A percentile compares a stretch with the other conserved stretches of the same genome.
These are phyloP conservation scores for Isoetes engelmannii DNA, from an alignment of 83 land plant genomes.

Conservation along the genomic window DNA sequence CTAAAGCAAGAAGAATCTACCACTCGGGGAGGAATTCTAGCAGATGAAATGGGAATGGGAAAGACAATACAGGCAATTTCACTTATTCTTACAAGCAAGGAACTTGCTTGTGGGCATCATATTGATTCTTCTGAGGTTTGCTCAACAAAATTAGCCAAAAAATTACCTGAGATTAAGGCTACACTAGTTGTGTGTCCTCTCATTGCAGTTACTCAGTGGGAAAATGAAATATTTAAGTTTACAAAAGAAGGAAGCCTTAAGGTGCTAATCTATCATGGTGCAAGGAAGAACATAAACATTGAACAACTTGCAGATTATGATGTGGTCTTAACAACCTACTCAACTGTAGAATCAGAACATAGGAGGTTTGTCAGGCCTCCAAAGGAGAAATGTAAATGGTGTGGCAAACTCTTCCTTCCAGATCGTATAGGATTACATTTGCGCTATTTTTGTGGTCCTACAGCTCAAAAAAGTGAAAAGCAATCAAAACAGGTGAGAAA, in stretches of 20 bases:
- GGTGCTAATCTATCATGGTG: slow-evolving; percentile 75
- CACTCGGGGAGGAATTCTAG: slow-evolving; percentile 71
- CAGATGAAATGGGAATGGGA: slow-evolving; percentile 99
- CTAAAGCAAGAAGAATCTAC: slow-evolving; percentile 59
- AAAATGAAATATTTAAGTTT: slow-evolving; percentile 58
- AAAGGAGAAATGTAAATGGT: slow-evolving; percentile 55
- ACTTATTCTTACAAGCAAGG: slow-evolving; percentile 50
- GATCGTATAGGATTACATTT: slow-evolving; percentile 41
- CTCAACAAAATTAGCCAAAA: slow-evolving; percentile 11
- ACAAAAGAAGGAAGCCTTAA: slow-evolving; percentile 54
- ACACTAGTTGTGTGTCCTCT: slow-evolving; percentile 89
- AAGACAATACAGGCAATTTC: slow-evolving; percentile 96
- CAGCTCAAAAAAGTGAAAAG: slow-evolving; percentile 56
- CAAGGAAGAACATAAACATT: slow-evolving; percentile 36
- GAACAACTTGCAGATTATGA: slow-evolving; percentile 55
- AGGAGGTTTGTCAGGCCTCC: slow-evolving; percentile 59
- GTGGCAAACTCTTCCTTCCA: slow-evolving; percentile 42
- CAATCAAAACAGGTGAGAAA: slow-evolving; percentile 66
- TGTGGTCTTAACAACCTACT: slow-evolving; percentile 73
- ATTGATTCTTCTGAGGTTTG: not conserved
- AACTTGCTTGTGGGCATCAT: not conserved
- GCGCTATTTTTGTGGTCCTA: slow-evolving; percentile 71
- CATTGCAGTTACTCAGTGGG: slow-evolving; percentile 87
- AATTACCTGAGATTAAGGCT: slow-evolving; percentile 35
- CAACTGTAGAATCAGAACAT: slow-evolving; percentile 59